Evolutionary conservation across 1,284 basidiomycete species (phyloP).

Genomic region (Naganishia albida): DNA sequence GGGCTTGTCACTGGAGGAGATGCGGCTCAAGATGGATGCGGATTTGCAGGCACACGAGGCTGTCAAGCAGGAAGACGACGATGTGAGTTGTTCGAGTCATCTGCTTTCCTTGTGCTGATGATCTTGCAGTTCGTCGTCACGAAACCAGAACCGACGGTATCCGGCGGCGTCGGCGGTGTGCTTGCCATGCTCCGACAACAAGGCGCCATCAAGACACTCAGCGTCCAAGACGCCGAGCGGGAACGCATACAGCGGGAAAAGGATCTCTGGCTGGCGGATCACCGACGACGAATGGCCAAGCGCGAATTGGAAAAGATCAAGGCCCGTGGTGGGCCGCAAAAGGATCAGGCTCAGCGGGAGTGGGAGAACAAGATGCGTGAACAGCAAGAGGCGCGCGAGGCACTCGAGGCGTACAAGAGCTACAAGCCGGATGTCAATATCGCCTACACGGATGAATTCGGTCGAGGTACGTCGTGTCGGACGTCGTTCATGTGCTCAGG

Average conservation of each 20-base stretch:
- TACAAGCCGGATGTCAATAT: conserved; percentile 98
- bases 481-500: neutral
- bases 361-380: conserved; percentile 91
- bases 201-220: conserved; percentile 74
- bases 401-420: conserved; percentile 79
- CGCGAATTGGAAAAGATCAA: conserved; percentile 77
- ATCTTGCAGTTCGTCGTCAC: conserved; percentile 62
- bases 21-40: conserved; percentile 51
- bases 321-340: conserved; percentile 70
- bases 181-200: conserved; percentile 86
- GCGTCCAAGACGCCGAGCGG: conserved; percentile 70
- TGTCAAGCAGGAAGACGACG: conserved; percentile 70
- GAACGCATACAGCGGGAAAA: conserved; percentile 80
- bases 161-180: conserved; percentile 81
- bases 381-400: conserved; percentile 81
- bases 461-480: conserved; percentile 52
- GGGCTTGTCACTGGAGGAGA: conserved; percentile 52
- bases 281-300: conserved; percentile 71
- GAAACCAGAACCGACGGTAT: conserved; percentile 67
- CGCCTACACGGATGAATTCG: conserved; percentile 95
- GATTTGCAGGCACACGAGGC: conserved; percentile 60
- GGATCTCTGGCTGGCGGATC: conserved; percentile 86
- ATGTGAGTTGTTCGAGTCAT: conserved; percentile 29
- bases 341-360: conserved; percentile 91
- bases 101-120: neutral